Evolutionary conservation across 2,329 filamentous ascomycete species (phyloP), one percentile per base, ranked within the genome.

Genomic region (Sporothrix dimorphospora): DNA sequence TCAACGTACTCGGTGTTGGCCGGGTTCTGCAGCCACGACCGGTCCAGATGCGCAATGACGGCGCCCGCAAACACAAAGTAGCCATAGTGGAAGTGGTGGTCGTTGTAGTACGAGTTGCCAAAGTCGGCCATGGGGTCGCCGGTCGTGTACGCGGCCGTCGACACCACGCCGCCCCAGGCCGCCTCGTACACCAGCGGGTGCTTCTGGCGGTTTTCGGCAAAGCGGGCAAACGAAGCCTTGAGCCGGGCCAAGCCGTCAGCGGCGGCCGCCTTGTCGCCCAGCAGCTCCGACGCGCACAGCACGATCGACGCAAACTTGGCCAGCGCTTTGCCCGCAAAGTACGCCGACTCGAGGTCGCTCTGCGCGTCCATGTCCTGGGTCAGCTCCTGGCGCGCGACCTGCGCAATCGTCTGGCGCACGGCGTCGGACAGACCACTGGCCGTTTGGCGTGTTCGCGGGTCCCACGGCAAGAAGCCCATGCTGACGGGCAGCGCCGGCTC

Each of bases 11-110:
- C 90, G 77, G 89, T 90, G 81, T 97, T 97, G 21, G 84, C 83
- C 24, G 24, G 53, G 19, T 83, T 75, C 21, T 77, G 81, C 34
- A 95, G 81, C 94, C 94, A 98, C 3, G 79, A 81, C 0, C 90
- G 88, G 75, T 97, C 93, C 5, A 98, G 83, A 69, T 92, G 87
- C 0, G 88, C 94, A 72, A 98, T 94, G 7, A 96, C 87, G 1
- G 95, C 92, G 0, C 93, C 94, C 0, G 94, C 86, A 72, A 97
- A 92, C 74, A 98, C 91, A 80, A 97, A 96, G 79, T 98, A 98
- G 42, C 93, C 94, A 78, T 93, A 94, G 78, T 93, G 91, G 76
- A 91, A 91, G 78, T 92, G 89, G 76, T 91, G 90, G 77, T 92
- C 90, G 76, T 92, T 95, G 83, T 94, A 95, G 78, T 89, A 92